Evolutionary conservation across 805 yeast species (phyloP).

Genomic region (Metschnikowia corniflorae): DNA sequence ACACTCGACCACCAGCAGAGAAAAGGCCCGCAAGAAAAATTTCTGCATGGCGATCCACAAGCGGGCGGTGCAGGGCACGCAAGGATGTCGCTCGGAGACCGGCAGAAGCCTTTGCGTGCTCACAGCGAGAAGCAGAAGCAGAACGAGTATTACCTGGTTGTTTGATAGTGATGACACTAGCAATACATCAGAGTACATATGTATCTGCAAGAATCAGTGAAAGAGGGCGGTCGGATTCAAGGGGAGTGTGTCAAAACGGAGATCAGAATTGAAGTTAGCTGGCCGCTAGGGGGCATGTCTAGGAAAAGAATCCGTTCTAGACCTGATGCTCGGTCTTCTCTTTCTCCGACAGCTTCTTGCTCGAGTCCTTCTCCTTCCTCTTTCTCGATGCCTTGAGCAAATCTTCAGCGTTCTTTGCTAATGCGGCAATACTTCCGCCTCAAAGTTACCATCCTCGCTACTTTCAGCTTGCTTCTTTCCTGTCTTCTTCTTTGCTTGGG

Average conservation of each 20-base stretch:
- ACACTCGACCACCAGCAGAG: constrained; percentile 91
- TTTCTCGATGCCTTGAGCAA: constrained; percentile 19
- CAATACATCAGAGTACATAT: constrained; percentile 8
- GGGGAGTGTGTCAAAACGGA: no score
- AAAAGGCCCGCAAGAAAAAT: constrained; percentile 97
- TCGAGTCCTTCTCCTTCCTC: constrained; percentile 17
- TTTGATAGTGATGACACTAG: constrained; percentile 7
- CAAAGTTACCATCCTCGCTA: no score
- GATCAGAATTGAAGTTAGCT: no score
- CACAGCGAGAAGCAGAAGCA: constrained; percentile 89
- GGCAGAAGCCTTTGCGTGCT: constrained; percentile 80
- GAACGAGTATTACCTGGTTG: constrained; percentile 70
- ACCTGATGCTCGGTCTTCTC: constrained; percentile 15
- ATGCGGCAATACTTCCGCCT: no score
- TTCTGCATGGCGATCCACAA: constrained; percentile 98
- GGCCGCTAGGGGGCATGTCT: no score
- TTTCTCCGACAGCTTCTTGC: constrained; percentile 15
- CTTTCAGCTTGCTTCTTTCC: no score
- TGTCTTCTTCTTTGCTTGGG: no score
- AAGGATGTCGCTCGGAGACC: constrained; percentile 82
- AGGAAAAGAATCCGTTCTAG: no score
- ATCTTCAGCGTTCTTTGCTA: no score
- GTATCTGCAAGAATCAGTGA: constrained; percentile 6
- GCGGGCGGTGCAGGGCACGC: constrained; percentile 90
- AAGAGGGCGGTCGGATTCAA: no score